A percentile compares a stretch with the other conserved stretches of the same genome.
phyloP scores from a whole-genome alignment of 345 rosid species.

The Isatis tinctoria region DNA sequence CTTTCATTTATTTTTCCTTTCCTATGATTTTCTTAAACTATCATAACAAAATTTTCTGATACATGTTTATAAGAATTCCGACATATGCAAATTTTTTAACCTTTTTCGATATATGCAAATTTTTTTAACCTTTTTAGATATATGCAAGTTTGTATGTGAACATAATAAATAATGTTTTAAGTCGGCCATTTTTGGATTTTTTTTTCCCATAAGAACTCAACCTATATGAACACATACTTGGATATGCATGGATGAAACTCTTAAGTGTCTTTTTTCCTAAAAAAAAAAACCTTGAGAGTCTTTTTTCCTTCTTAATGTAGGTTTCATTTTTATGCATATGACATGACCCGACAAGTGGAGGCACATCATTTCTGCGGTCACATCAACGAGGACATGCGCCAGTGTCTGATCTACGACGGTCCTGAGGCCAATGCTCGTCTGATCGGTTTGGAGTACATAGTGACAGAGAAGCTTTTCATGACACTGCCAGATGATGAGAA shows the following conservation, averaged over 20 bases:
- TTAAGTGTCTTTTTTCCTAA: no score
- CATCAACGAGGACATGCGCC: conserved; percentile 80
- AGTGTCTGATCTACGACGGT: conserved; percentile 69
- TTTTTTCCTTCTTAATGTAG: conserved; percentile 33
- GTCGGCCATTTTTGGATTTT: no score
- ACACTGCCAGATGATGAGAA: conserved; percentile 68
- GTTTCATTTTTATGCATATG: conserved; percentile 63
- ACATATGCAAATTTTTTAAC: no score
- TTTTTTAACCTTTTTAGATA: no score
- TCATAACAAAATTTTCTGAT: neutral
- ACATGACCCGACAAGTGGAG: conserved; percentile 81
- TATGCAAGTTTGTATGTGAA: neutral
- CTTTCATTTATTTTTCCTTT: neutral
- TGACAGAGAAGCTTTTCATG: conserved; percentile 66
- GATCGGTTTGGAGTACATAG: conserved; percentile 69
- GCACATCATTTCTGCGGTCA: conserved; percentile 78
- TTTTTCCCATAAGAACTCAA: neutral
- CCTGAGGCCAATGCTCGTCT: conserved; percentile 49
- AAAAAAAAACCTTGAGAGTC: no score
- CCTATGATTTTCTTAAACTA: neutral
- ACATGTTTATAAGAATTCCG: neutral
- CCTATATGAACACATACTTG: neutral
- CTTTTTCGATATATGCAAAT: no score
- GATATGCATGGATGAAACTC: neutral
- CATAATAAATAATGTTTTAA: neutral